These are phyloP conservation scores for Talaromyces nanjingensis DNA, from an alignment of 495 filamentous ascomycete genomes.

Conservation along the genomic window DNA sequence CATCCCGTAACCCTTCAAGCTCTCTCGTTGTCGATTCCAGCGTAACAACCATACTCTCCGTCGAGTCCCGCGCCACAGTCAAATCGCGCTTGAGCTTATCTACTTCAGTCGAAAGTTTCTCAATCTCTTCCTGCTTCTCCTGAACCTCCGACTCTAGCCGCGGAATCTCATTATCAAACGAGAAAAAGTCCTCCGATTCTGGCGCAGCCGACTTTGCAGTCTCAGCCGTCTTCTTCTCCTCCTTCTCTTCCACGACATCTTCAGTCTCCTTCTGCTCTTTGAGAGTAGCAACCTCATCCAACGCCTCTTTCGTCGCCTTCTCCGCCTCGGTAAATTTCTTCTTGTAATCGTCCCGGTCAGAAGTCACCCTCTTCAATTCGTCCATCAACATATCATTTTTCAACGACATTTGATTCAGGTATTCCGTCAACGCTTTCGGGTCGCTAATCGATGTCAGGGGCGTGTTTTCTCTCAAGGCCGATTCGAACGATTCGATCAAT, in stretches of 20 bases:
- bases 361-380: constrained; percentile 80
- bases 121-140: constrained; percentile 57
- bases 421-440: constrained; percentile 79
- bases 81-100: constrained; percentile 47
- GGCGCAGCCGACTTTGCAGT: constrained; percentile 21
- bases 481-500: constrained; percentile 88
- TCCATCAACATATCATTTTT: constrained; percentile 87
- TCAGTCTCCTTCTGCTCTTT: constrained; percentile 29
- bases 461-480: constrained; percentile 80
- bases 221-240: constrained; percentile 13
- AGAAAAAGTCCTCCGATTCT: constrained; percentile 75
- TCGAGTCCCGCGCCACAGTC: constrained; percentile 55
- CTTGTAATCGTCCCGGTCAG: constrained; percentile 73
- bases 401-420: constrained; percentile 80
- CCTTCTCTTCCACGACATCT: constrained; percentile 14
- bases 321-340: constrained; percentile 66
- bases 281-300: constrained; percentile 44
- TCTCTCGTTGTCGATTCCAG: constrained; percentile 55
- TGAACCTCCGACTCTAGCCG: constrained; percentile 56
- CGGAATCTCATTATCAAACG: constrained; percentile 71
- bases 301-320: constrained; percentile 51
- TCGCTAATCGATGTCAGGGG: constrained; percentile 83
- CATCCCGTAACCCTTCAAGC: constrained; percentile 49
- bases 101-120: constrained; percentile 55
- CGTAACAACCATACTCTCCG: constrained; percentile 54